These are phyloP conservation scores for Botrytis medusae DNA, from an alignment of 2,329 filamentous ascomycete genomes.

Conservation along the genomic window DNA sequence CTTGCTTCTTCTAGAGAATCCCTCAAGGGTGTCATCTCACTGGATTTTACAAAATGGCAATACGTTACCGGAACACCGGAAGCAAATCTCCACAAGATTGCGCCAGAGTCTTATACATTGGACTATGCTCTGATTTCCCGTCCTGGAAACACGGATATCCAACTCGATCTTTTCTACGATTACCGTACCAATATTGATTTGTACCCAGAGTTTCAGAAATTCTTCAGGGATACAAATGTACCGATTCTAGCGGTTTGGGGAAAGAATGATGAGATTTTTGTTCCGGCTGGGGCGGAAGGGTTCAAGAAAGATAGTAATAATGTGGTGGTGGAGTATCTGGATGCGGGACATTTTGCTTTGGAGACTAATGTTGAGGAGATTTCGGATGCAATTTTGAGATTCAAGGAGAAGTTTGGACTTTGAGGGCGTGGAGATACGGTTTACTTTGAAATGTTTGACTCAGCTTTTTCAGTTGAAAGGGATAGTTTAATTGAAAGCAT, in stretches of 20 bases:
- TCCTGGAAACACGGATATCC: conserved; percentile 51
- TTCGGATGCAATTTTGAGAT: conserved; percentile 32
- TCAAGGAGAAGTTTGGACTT: conserved; percentile 33
- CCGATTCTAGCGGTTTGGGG: conserved; percentile 60
- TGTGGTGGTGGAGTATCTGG: conserved; percentile 51
- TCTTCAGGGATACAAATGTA: conserved; percentile 50
- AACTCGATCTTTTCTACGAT: conserved; percentile 58
- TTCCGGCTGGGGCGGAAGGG: conserved; percentile 53
- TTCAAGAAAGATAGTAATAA: conserved; percentile 50
- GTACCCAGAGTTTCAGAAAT: conserved; percentile 58
- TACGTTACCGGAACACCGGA: conserved; percentile 27
- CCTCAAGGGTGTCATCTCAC: conserved; percentile 21
- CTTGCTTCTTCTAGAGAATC: conserved; percentile 23
- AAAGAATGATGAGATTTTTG: conserved; percentile 54
- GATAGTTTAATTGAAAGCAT: not conserved
- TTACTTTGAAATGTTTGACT: not conserved
- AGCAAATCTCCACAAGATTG: conserved; percentile 19
- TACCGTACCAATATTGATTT: conserved; percentile 54
- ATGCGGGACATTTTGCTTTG: conserved; percentile 57
- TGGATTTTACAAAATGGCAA: conserved; percentile 33
- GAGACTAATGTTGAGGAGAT: conserved; percentile 31
- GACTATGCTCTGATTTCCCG: conserved; percentile 54
- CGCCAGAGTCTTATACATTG: conserved; percentile 41
- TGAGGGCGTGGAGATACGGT: not conserved
- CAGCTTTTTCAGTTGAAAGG: no score